Evolutionary conservation across 208 protist species (phyloP).

Genomic region (Kentomonas sorsogonicus): DNA sequence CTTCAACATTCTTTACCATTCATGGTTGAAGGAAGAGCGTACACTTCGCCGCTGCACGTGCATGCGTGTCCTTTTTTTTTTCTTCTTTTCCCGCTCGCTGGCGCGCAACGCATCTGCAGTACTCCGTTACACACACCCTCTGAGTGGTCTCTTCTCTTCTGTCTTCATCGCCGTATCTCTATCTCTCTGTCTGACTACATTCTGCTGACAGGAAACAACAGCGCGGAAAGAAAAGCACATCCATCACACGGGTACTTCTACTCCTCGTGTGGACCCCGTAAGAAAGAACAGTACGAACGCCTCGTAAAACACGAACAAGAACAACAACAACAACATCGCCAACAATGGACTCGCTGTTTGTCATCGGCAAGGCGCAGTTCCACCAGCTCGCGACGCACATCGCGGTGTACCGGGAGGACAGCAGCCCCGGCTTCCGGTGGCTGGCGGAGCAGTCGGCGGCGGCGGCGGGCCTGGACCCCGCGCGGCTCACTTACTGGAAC

Average conservation of each 20-base stretch:
- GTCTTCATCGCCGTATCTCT: conserved; percentile 1
- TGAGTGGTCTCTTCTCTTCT: conserved; percentile 1
- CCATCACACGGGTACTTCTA: too few species aligned
- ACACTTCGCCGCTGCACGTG: too few species aligned
- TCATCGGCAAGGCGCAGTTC: conserved; percentile 67
- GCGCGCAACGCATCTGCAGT: too few species aligned
- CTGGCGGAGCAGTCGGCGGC: conserved; percentile 40
- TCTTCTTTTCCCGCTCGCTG: too few species aligned
- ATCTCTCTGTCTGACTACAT: background rate
- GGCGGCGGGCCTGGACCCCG: conserved; percentile 32
- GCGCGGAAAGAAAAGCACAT: too few species aligned
- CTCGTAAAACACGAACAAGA: too few species aligned
- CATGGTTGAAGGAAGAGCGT: too few species aligned
- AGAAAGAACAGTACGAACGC: too few species aligned
- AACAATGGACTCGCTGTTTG: conserved; percentile 78
- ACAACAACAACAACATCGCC: background rate
- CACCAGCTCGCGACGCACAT: conserved; percentile 78
- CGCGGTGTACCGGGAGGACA: conserved; percentile 69
- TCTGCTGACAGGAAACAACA: background rate
- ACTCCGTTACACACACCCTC: too few species aligned
- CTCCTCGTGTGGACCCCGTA: too few species aligned
- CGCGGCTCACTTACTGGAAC: conserved; percentile 58
- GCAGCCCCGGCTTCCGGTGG: conserved; percentile 35
- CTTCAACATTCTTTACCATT: too few species aligned
- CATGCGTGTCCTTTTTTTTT: too few species aligned